Evolutionary conservation across 345 rosid genomes (phyloP).

Genomic region (Erysimum cheiranthoides): DNA sequence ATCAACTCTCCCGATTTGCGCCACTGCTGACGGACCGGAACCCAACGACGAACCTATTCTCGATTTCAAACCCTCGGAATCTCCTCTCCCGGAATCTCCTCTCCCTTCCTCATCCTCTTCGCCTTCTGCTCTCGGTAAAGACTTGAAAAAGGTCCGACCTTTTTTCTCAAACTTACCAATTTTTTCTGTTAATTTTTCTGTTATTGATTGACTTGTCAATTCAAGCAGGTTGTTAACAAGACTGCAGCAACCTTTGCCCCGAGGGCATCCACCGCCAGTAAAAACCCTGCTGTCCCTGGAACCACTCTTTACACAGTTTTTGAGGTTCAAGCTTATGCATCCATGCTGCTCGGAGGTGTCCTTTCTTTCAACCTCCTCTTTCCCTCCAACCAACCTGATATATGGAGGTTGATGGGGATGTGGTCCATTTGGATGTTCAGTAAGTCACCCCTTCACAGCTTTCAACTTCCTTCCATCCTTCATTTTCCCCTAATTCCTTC

Average conservation of each 20-base stretch:
- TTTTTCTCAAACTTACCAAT: background rate
- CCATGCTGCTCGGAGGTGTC: slow-evolving; percentile 81
- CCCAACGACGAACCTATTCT: slow-evolving; percentile 35
- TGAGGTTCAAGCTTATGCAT: slow-evolving; percentile 86
- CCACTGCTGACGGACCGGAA: slow-evolving; percentile 57
- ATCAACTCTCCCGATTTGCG: slow-evolving; percentile 45
- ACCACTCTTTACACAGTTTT: slow-evolving; percentile 78
- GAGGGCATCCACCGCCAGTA: slow-evolving; percentile 86
- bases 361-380: slow-evolving; percentile 86
- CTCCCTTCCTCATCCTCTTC: slow-evolving; percentile 40
- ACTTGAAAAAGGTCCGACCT: slow-evolving; percentile 76
- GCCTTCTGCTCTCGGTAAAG: slow-evolving; percentile 59
- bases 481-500: background rate
- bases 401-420: slow-evolving; percentile 99
- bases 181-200: background rate
- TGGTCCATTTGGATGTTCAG: slow-evolving; percentile 99
- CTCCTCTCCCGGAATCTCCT: slow-evolving; percentile 39
- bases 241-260: slow-evolving; percentile 98
- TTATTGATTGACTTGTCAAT: slow-evolving; percentile 7
- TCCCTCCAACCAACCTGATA: slow-evolving; percentile 87
- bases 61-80: slow-evolving; percentile 31
- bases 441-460: slow-evolving; percentile 47
- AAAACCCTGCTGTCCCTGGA: slow-evolving; percentile 94
- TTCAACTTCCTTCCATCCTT: background rate
- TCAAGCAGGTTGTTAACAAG: slow-evolving; percentile 79